Percentiles rank a stretch among this genome's conserved stretches.
Evolutionary conservation across 139 green algal genomes (phyloP).

Genomic region (Chlorella sorokiniana): DNA sequence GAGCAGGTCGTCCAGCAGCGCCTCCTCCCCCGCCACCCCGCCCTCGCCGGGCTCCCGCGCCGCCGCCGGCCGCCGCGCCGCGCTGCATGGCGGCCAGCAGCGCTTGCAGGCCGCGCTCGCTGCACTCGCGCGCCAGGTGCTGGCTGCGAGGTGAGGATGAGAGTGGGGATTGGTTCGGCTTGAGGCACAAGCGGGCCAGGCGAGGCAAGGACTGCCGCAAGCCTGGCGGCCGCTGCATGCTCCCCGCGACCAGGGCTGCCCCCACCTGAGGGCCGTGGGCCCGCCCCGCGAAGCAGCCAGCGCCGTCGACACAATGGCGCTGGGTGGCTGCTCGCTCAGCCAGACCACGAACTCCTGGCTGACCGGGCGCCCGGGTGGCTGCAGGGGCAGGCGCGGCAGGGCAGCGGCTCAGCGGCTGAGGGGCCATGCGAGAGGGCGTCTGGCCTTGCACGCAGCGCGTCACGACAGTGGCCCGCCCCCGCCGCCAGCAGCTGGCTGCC

Average conservation of each 20-base stretch:
- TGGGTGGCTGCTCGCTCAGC: constrained; percentile 20
- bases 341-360: constrained; percentile 28
- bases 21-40: background rate
- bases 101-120: constrained; percentile 2
- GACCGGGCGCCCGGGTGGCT: background rate
- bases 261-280: constrained; percentile 6
- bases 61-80: background rate
- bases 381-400: background rate
- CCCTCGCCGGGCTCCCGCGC: background rate
- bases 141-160: background rate
- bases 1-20: constrained; percentile 17
- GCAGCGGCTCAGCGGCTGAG: too few relatives aligned
- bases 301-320: constrained; percentile 17
- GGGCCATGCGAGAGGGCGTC: too few relatives aligned
- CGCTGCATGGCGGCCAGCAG: constrained; percentile 24
- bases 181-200: background rate
- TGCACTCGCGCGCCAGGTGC: constrained; percentile 25
- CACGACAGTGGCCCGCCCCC: too few relatives aligned
- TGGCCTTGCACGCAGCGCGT: too few relatives aligned
- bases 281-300: background rate
- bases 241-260: background rate
- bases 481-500: too few relatives aligned
- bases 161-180: background rate
- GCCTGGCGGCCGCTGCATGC: too few relatives aligned
- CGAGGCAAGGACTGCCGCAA: too few relatives aligned